Base-by-base conservation (phyloP, 345 rosid genomes). In the Erucastrum elatum region DNA sequence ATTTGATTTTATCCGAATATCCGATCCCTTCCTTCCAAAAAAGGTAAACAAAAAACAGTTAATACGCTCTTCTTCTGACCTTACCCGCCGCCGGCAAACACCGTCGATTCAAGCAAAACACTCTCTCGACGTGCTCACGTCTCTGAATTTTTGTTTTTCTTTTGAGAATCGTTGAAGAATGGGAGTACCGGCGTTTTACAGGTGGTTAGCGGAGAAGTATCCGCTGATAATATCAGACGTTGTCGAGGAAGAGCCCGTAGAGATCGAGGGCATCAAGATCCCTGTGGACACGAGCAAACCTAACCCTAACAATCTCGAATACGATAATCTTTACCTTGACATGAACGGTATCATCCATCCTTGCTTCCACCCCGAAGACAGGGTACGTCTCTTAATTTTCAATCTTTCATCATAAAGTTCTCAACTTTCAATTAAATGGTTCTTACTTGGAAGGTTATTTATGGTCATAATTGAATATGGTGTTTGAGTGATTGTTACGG, bases 321-420 rank as follows among this genome's bases (percentile, higher is more conserved):
- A 81, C 65, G 99, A 96, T 80, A 93, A 96, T 81, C 86, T 96
- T 16, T 96, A 93, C 81, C 98, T 96, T 80, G 99, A 96, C 60
- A 96, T 93, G 99, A 96, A 96, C 75, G 97, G 97, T 84, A 96
- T 96, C 78, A 91, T 96, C 31, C 99, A 96, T 53, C 99, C 99
- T 44, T 96, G 99, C 84, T 96, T 96, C 69, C 99, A 96, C 39
- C 99, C 99, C 2, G 98, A 96, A 80, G 98, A 96, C 78, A 87
- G 90, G 81, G 99, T 95, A 88, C 17, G 82, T 60, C 1, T 26
- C 3, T 55, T 35, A 5, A 5, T 64, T 27, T 31, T 15, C 4
- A 10, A 2, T 41, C 13, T 4, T 49, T 39, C 13, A 44, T 44
- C 11, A 2, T 44, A 44, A 44, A 44, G 51, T 11, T 44, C 13